phyloP scores from a whole-genome alignment of 345 rosid species.

The Sisymbrium irio region DNA sequence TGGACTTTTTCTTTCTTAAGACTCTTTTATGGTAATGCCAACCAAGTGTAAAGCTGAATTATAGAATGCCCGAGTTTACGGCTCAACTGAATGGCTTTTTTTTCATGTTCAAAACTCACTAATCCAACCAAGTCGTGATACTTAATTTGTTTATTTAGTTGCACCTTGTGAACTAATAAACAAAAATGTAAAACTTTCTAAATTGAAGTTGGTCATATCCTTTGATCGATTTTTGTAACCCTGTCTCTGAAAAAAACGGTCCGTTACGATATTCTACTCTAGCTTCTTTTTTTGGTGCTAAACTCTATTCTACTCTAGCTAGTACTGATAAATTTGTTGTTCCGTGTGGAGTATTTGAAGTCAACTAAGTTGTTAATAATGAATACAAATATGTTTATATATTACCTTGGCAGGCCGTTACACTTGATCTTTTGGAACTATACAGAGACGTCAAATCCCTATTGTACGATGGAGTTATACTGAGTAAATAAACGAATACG shows the following conservation, averaged over 20 bases:
- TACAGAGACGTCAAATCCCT: not conserved
- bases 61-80: not conserved
- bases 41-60: not conserved
- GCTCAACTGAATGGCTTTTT: not conserved
- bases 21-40: not conserved
- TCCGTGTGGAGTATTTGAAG: not conserved
- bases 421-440: slow-evolving; percentile 15
- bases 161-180: not conserved
- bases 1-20: not conserved
- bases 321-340: not conserved
- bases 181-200: not conserved
- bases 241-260: not conserved
- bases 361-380: slow-evolving; percentile 1
- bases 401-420: not conserved
- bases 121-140: not conserved
- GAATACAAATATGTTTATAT: no score
- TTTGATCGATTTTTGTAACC: not conserved
- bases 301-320: not conserved
- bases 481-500: no score
- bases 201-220: not conserved
- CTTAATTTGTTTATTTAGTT: not conserved
- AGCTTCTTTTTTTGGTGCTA: no score
- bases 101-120: slow-evolving; percentile 3
- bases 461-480: not conserved
- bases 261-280: not conserved